These are phyloP conservation scores for Colletotrichum echinochloae DNA, from an alignment of 2,329 filamentous ascomycete genomes.

Conservation along the genomic window DNA sequence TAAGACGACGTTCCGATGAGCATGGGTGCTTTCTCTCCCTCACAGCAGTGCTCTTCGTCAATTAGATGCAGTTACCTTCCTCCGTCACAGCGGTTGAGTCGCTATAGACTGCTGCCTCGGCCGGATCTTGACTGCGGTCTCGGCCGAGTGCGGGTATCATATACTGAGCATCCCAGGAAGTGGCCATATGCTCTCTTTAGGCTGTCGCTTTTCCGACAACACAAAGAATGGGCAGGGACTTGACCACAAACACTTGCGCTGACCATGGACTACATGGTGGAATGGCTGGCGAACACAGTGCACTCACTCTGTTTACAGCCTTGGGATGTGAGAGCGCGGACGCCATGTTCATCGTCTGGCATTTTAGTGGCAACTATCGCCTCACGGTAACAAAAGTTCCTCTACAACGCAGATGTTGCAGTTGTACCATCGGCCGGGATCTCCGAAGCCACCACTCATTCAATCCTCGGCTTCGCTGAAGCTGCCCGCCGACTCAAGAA, in stretches of 20 bases:
- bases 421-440: neutral
- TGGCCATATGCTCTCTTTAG: neutral
- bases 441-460: neutral
- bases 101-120: neutral
- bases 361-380: neutral
- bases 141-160: neutral
- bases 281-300: neutral
- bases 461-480: neutral
- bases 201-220: neutral
- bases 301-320: no score
- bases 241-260: neutral
- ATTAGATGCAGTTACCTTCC: neutral
- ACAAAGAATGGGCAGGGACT: neutral
- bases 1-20: slow-evolving; percentile 4
- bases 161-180: neutral
- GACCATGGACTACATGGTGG: neutral
- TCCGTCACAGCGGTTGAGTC: neutral
- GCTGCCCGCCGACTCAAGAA: neutral
- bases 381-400: neutral
- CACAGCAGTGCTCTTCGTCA: neutral
- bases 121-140: neutral
- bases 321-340: neutral
- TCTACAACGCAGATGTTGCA: neutral
- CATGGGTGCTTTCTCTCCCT: neutral
- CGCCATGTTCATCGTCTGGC: neutral